Conservation (phyloP, 1,139 yeast species). For the Pichia sp. region DNA sequence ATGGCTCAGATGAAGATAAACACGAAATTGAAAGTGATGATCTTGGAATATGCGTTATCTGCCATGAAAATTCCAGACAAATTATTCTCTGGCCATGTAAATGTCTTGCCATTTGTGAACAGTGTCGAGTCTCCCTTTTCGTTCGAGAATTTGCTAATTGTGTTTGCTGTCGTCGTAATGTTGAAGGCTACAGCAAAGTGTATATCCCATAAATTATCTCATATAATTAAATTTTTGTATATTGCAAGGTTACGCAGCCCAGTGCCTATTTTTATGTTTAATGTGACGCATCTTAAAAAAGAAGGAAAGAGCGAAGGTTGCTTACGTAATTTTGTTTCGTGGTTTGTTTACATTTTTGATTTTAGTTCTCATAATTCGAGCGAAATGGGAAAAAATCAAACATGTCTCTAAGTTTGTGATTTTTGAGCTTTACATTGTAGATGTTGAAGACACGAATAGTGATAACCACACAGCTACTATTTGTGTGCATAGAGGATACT, state of each 20-base stretch:
- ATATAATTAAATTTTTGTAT: too few relatives aligned
- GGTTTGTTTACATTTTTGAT: slow-evolving; percentile 5
- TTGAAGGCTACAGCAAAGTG: slow-evolving; percentile 50
- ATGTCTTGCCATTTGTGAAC: slow-evolving; percentile 83
- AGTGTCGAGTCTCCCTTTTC: slow-evolving; percentile 75
- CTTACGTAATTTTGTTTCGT: too few relatives aligned
- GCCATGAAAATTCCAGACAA: slow-evolving; percentile 69
- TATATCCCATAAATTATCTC: slow-evolving; percentile 44
- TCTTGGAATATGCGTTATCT: slow-evolving; percentile 61
- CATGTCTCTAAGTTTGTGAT: slow-evolving; percentile 1
- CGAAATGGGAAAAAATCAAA: slow-evolving; percentile 13
- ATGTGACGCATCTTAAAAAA: slow-evolving; percentile 1
- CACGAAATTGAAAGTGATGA: slow-evolving; percentile 14
- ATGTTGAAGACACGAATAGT: too few relatives aligned
- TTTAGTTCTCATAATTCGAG: not conserved
- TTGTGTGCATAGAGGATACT: too few relatives aligned
- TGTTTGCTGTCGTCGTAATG: slow-evolving; percentile 76
- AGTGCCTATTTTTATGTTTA: not conserved
- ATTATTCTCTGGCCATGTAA: slow-evolving; percentile 90
- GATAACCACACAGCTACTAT: too few relatives aligned
- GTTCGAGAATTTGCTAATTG: slow-evolving; percentile 71
- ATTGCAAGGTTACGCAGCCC: slow-evolving; percentile 1
- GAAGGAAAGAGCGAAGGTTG: too few relatives aligned
- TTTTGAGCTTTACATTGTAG: too few relatives aligned
- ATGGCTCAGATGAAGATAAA: too few relatives aligned